Evolutionary conservation across 2,329 filamentous ascomycete species (phyloP).

Genomic region (Leptographium lundbergii): DNA sequence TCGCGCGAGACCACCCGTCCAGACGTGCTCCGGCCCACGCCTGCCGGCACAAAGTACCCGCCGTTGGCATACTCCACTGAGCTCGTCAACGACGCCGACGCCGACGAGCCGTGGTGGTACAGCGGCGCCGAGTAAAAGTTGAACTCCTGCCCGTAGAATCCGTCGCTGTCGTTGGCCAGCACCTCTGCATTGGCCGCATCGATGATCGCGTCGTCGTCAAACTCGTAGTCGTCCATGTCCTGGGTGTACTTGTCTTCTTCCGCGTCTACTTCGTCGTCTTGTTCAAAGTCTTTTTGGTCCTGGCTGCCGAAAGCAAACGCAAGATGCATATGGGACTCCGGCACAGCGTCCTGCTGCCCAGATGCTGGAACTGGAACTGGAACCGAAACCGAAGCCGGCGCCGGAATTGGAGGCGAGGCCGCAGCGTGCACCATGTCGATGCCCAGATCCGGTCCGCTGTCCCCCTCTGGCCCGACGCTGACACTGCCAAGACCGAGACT

Average conservation of each 20-base stretch:
- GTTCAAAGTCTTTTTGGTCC: slow-evolving; percentile 15
- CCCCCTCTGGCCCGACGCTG: too few relatives aligned
- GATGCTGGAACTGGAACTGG: too few relatives aligned
- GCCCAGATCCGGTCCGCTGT: not conserved
- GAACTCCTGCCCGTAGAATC: slow-evolving; percentile 93
- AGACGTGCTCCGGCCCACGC: slow-evolving; percentile 56
- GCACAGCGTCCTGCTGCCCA: not conserved
- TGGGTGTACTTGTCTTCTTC: slow-evolving; percentile 34
- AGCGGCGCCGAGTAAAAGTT: slow-evolving; percentile 68
- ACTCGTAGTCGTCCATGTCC: slow-evolving; percentile 47
- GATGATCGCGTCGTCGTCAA: slow-evolving; percentile 83
- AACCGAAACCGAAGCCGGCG: not conserved
- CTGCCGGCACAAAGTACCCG: slow-evolving; percentile 76
- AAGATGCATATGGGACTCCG: slow-evolving; percentile 1
- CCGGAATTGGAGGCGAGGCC: slow-evolving; percentile 14
- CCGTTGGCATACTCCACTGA: slow-evolving; percentile 58
- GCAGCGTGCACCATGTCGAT: not conserved
- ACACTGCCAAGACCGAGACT: not conserved
- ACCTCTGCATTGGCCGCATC: slow-evolving; percentile 91
- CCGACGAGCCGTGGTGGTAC: slow-evolving; percentile 23
- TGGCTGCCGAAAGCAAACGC: slow-evolving; percentile 6
- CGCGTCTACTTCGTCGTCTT: slow-evolving; percentile 14
- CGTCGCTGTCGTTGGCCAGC: slow-evolving; percentile 81
- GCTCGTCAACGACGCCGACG: slow-evolving; percentile 19
- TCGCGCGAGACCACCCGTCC: slow-evolving; percentile 66